Base-by-base conservation (phyloP, 129 eudicot genomes). In the Pseudognaphalium luteoalbum region DNA sequence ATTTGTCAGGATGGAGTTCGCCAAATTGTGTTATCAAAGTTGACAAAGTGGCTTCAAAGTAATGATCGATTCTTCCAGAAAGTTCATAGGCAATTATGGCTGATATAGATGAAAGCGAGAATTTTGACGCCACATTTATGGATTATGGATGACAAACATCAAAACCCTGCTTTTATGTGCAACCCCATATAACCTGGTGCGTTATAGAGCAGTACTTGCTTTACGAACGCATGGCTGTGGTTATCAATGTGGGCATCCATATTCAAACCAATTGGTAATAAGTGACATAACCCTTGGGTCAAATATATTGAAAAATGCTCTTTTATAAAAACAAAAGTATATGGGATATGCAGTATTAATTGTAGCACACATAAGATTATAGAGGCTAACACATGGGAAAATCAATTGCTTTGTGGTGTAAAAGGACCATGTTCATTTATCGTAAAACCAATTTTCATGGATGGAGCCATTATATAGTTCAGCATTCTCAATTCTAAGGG, bases 121-220 rank as follows among this genome's bases (percentile, higher is more conserved):
- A 41, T 10, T 10, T 28, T 25, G 28, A 44, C 16, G 61, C 16
- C 60, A 47, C 60, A 47, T 15, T 16, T 44, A 70, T 14, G 17
- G 35, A 47, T 16, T 44, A 70, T 14, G 17, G 35, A 47, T 47
- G 20, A 50, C 4, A 17, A 30, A 33, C 68, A 6, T 16, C 20
- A 63, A 14, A 63, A 41, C 41, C 34, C n/a, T 11, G 35, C 35
- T 63, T 63, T 29, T 59, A 7, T 15, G 2, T 32, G 28, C 41
- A 71, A 68, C 72, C 63, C 30, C 64, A 71, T 25, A 52, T 32
- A 29, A 71, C n/a, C 63, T 17, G 44, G 42, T 71, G 10, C 9
- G 17, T 19, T 51, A 25, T 0, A 50, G 28, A 71, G 52, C 5
- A 0, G 12, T 19, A 30, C 22, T 71, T 17, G 62, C 47, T 51